Percentiles rank a stretch among this genome's conserved stretches.
These are phyloP conservation scores for Scedosporium apiospermum DNA, from an alignment of 2,329 filamentous ascomycete genomes.

Conservation along the genomic window DNA sequence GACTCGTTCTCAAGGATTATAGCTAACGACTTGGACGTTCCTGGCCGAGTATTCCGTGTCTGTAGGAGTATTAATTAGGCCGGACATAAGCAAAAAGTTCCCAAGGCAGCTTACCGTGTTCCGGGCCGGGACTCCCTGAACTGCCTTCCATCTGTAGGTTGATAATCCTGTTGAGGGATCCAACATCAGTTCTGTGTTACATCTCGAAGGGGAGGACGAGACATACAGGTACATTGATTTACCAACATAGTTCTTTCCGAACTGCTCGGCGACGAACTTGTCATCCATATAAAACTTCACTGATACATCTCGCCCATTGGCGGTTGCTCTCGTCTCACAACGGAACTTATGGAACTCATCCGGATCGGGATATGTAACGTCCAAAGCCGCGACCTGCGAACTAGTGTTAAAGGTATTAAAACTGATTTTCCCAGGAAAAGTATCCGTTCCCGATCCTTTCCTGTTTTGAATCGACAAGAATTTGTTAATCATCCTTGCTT, in stretches of 20 bases:
- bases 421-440: conserved; percentile 27
- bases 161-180: conserved; percentile 23
- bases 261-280: conserved; percentile 36
- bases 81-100: neutral
- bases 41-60: neutral
- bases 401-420: conserved; percentile 47
- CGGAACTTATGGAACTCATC: conserved; percentile 38
- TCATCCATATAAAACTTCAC: conserved; percentile 47
- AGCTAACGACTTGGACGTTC: neutral
- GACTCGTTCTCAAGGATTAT: neutral
- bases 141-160: conserved; percentile 37
- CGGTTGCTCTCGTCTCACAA: conserved; percentile 36
- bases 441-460: conserved; percentile 38
- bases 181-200: neutral
- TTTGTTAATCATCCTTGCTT: no score
- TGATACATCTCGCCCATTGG: conserved; percentile 40
- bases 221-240: conserved; percentile 33
- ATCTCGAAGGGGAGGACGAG: neutral
- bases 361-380: conserved; percentile 37
- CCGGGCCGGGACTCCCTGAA: conserved; percentile 30
- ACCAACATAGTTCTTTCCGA: conserved; percentile 38
- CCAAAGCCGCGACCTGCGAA: conserved; percentile 31
- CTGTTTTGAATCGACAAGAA: no score
- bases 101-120: conserved; percentile 6
- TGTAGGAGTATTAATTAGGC: neutral